phyloP scores from a whole-genome alignment of 2,329 filamentous ascomycete species.

The Phyllosticta citribraziliensis region DNA sequence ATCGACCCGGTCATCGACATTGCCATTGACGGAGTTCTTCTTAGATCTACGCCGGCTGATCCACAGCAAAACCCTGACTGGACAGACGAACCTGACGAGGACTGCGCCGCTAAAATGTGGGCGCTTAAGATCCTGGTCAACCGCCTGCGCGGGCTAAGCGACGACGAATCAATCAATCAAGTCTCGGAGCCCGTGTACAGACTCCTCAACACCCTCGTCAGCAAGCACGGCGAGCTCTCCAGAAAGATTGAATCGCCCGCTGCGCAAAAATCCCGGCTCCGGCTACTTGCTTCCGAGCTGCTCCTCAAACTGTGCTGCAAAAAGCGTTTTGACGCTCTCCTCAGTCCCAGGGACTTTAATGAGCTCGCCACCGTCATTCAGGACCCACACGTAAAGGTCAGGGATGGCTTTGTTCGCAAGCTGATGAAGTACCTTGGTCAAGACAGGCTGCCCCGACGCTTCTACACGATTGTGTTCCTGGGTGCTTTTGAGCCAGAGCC shows the following conservation, averaged over 20 bases:
- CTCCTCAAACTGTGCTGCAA: constrained; percentile 72
- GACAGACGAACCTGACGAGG: constrained; percentile 59
- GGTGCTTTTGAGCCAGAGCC: constrained; percentile 78
- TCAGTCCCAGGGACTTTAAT: constrained; percentile 69
- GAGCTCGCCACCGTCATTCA: constrained; percentile 71
- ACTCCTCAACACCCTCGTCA: constrained; percentile 67
- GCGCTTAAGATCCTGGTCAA: constrained; percentile 82
- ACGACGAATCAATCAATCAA: constrained; percentile 35
- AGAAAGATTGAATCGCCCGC: constrained; percentile 62
- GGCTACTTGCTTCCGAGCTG: constrained; percentile 70
- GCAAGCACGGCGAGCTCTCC: constrained; percentile 68
- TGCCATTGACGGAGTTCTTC: constrained; percentile 62
- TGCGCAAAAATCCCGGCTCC: constrained; percentile 69
- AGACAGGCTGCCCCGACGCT: constrained; percentile 59
- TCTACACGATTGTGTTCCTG: constrained; percentile 83
- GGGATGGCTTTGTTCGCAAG: constrained; percentile 69
- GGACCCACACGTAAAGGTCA: constrained; percentile 63
- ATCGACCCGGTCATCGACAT: constrained; percentile 72
- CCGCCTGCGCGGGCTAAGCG: constrained; percentile 58
- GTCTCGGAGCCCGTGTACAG: constrained; percentile 61
- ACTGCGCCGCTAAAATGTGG: constrained; percentile 73
- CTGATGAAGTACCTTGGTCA: constrained; percentile 84
- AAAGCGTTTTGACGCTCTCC: constrained; percentile 64
- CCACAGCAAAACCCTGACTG: constrained; percentile 55
- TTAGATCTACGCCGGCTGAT: constrained; percentile 48